phyloP scores from a whole-genome alignment of 495 filamentous ascomycete genomes.

The Tuber brumale region DNA sequence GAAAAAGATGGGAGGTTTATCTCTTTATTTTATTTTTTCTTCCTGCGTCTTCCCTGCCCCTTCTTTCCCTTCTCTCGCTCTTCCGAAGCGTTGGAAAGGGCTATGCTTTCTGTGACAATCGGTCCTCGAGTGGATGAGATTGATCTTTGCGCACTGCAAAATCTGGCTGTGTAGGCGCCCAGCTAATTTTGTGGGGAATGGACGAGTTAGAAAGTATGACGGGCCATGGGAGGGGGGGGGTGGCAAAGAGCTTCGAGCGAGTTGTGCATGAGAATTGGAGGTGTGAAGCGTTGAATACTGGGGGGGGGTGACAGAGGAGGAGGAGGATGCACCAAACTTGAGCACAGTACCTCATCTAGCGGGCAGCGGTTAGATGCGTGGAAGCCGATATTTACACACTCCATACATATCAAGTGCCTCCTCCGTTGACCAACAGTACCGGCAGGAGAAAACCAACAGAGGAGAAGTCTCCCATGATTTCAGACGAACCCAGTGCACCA shows the following conservation, averaged over 20 bases:
- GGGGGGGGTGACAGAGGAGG: background rate
- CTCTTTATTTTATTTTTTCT: background rate
- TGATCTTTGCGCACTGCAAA: background rate
- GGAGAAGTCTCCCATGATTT: background rate
- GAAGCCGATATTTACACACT: background rate
- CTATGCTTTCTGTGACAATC: background rate
- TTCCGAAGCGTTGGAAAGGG: background rate
- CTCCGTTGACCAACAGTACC: background rate
- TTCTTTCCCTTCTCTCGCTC: background rate
- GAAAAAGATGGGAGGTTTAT: constrained; percentile 3
- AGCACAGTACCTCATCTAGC: background rate
- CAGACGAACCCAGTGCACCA: background rate
- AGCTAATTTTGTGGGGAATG: background rate
- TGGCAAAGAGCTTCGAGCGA: background rate
- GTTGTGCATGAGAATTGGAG: background rate
- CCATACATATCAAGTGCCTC: background rate
- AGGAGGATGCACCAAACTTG: background rate
- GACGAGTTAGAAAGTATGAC: background rate
- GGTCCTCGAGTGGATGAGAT: background rate
- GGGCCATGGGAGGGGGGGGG: background rate
- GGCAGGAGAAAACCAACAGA: background rate
- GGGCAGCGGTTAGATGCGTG: background rate
- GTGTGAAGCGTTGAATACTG: background rate
- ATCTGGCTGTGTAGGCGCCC: background rate
- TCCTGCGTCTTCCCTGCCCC: background rate